Evolutionary conservation across 1,284 basidiomycete species (phyloP).

Genomic region (Heterobasidion irregulare): DNA sequence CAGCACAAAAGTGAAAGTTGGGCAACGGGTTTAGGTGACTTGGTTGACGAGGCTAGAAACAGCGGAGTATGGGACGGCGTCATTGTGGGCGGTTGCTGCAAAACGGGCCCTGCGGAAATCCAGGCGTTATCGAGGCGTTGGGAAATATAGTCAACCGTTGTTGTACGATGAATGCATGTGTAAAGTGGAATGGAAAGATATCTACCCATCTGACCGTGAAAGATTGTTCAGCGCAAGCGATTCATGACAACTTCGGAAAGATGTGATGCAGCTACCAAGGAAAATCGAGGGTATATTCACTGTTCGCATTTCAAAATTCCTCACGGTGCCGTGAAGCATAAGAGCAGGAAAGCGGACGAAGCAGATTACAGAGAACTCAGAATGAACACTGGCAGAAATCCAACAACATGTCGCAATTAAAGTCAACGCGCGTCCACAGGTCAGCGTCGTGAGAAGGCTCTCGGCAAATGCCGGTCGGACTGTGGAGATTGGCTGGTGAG

Average conservation of each 20-base stretch:
- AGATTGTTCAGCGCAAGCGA: no score
- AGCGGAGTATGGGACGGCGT: slow-evolving; percentile 40
- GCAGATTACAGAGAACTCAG: no score
- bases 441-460: neutral
- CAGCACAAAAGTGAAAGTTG: slow-evolving; percentile 23
- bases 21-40: slow-evolving; percentile 30
- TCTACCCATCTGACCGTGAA: no score
- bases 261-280: no score
- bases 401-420: no score
- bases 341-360: no score
- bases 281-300: no score
- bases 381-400: no score
- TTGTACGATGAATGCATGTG: neutral
- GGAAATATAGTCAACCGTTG: neutral
- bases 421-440: neutral
- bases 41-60: slow-evolving; percentile 18
- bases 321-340: no score
- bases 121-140: slow-evolving; percentile 5
- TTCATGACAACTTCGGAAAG: no score
- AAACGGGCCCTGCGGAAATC: slow-evolving; percentile 50
- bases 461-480: slow-evolving; percentile 12
- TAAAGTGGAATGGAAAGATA: neutral
- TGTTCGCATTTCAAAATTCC: no score
- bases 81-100: slow-evolving; percentile 71
- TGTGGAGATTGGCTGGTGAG: slow-evolving; percentile 5